A percentile compares a stretch with the other conserved stretches of the same genome.
Conservation (phyloP, 495 filamentous ascomycete genomes). For the Aspergillus sparsus region DNA sequence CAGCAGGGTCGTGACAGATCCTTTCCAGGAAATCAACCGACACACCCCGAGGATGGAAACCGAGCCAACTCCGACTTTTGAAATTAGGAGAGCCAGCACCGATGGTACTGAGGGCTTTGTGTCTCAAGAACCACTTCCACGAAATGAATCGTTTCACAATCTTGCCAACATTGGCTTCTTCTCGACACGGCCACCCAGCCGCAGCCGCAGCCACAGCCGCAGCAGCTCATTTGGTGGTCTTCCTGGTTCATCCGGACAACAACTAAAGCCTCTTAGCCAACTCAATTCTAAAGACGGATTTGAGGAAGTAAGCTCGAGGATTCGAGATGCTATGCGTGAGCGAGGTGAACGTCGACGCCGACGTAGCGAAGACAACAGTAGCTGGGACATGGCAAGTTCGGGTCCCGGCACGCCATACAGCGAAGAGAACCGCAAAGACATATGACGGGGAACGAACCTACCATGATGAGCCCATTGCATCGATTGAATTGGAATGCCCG, state of each 20-base stretch:
- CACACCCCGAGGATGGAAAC: conserved; percentile 24
- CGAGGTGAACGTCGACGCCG: conserved; percentile 71
- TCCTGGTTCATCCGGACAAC: conserved; percentile 60
- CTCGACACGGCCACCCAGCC: conserved; percentile 75
- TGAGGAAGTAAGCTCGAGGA: conserved; percentile 80
- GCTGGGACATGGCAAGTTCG: conserved; percentile 51
- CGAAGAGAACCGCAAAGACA: conserved; percentile 46
- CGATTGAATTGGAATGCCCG: background rate
- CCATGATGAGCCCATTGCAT: conserved; percentile 1
- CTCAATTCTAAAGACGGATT: conserved; percentile 70
- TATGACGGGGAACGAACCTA: conserved; percentile 25
- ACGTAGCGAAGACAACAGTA: conserved; percentile 57
- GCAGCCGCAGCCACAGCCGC: conserved; percentile 64
- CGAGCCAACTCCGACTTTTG: conserved; percentile 25
- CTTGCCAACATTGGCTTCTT: conserved; percentile 85
- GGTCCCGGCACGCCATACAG: conserved; percentile 48
- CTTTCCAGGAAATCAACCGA: conserved; percentile 47
- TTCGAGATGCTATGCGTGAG: conserved; percentile 86
- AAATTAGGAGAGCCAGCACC: conserved; percentile 28
- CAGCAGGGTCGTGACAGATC: conserved; percentile 70
- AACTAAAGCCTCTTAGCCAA: conserved; percentile 70
- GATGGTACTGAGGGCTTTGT: conserved; percentile 36
- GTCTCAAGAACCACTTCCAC: conserved; percentile 60
- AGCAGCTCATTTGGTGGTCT: conserved; percentile 61
- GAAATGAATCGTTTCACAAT: conserved; percentile 91